Evolutionary conservation across 1,139 yeast species (phyloP).

Genomic region (Debaryomyces subglobosus): DNA sequence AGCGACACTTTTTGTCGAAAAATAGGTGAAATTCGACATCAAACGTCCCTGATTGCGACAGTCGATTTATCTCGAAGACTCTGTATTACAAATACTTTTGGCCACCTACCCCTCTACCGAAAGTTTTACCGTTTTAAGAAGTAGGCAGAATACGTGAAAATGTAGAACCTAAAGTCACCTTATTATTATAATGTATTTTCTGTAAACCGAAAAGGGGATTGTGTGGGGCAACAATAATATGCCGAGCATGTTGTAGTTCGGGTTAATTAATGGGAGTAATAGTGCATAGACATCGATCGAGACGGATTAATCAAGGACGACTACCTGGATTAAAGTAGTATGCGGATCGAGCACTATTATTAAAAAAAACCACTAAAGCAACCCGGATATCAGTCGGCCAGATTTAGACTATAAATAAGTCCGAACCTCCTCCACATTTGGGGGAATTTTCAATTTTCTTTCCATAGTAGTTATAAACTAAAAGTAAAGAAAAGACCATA

Average conservation of each 20-base stretch:
- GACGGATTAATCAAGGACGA: background rate
- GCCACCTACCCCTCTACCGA: background rate
- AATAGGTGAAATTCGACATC: background rate
- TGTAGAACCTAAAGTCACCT: background rate
- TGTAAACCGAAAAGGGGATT: background rate
- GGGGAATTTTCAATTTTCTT: background rate
- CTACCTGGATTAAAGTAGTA: background rate
- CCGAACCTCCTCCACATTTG: background rate
- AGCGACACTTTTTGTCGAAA: conserved; percentile 1
- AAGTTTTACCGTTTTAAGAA: background rate
- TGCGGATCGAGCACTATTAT: background rate
- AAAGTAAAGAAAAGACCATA: background rate
- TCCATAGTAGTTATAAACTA: background rate
- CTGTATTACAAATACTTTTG: background rate
- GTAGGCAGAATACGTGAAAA: background rate
- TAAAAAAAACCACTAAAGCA: background rate
- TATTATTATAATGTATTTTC: background rate
- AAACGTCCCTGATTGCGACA: background rate
- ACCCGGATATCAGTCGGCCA: background rate
- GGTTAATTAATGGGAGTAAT: conserved; percentile 1
- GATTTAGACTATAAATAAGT: conserved; percentile 1
- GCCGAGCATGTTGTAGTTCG: background rate
- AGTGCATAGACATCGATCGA: background rate
- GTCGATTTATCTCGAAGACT: background rate
- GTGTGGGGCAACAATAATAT: background rate